Base-by-base conservation (phyloP, 306 rosid species). In the Morella rubra region DNA sequence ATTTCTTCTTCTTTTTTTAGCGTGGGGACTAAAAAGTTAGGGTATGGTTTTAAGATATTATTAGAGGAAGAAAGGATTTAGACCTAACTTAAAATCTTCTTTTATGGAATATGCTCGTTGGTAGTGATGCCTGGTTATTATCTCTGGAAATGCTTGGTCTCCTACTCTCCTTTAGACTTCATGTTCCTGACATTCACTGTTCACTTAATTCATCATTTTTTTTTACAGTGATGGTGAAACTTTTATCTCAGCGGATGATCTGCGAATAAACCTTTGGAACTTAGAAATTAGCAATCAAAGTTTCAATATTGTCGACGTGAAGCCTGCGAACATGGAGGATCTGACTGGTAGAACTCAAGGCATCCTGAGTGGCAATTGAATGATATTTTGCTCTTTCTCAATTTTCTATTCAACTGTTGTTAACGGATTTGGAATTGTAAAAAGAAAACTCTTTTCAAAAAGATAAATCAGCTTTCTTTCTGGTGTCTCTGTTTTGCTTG, bases 241-340 rank as follows among this genome's bases (percentile, higher is more conserved):
- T 82, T 96, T 96, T 82, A 90, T 96, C 87, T 96, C 99, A 40
- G 98, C 99, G 8, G 99, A 96, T 86, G 99, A 96, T 83, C 85
- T 96, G 86, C 91, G 98, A 77, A 90, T 96, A 86, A 96, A 96
- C 84, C 99, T 96, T 70, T 96, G 99, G 99, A 96, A 96, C 83
- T 81, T 96, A 87, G 99, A 91, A 90, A 93, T 96, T 84, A 96
- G 99, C 90, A 91, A 56, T 86, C 99, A 96, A 85, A 96, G 99
- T 90, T 96, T 92, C 77, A 96, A 96, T 82, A 96, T 96, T 50
- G 93, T 96, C 82, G 99, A 96, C 18, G 98, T 96, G 64, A 96
- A 96, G 87, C 99, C 99, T 77, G 83, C 99, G 81, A 93, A 93
- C 87, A 96, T 96, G 99, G 99, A 93, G 77, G 99, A 96, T 87